phyloP scores from a whole-genome alignment of 2,329 filamentous ascomycete genomes.

The Aspergillus sp. region DNA sequence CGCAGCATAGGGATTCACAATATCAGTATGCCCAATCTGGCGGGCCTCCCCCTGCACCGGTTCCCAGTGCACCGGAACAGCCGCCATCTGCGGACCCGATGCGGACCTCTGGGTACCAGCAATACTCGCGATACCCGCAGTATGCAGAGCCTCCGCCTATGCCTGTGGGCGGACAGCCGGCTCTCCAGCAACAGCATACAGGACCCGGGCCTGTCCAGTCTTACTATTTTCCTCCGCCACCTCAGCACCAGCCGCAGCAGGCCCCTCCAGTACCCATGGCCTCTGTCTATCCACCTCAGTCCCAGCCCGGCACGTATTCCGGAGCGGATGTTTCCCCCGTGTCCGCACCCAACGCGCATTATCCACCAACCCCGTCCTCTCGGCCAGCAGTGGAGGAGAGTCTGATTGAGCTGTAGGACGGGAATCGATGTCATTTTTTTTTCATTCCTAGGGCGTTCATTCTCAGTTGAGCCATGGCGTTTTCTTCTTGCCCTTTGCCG shows the following conservation, averaged over 20 bases:
- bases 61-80: constrained; percentile 11
- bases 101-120: constrained; percentile 10
- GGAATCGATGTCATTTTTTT: not conserved
- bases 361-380: constrained; percentile 14
- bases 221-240: constrained; percentile 10
- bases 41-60: constrained; percentile 4
- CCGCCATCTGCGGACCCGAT: constrained; percentile 8
- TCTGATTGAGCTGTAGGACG: constrained; percentile 22
- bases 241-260: constrained; percentile 5
- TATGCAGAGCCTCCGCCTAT: constrained; percentile 8
- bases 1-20: constrained; percentile 14
- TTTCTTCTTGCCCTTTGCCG: constrained; percentile 4
- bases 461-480: constrained; percentile 1
- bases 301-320: constrained; percentile 11
- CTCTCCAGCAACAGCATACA: constrained; percentile 9
- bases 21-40: constrained; percentile 15
- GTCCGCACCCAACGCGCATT: constrained; percentile 10
- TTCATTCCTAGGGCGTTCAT: not conserved
- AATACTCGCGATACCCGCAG: constrained; percentile 6
- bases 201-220: constrained; percentile 9
- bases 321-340: constrained; percentile 12
- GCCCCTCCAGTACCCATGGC: constrained; percentile 7
- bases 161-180: constrained; percentile 7
- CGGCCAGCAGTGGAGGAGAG: constrained; percentile 23
- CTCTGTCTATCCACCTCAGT: constrained; percentile 8